Percentiles rank a stretch among this genome's conserved stretches.
Evolutionary conservation across 1,284 basidiomycete species (phyloP).

Genomic region (Pterula multifida): DNA sequence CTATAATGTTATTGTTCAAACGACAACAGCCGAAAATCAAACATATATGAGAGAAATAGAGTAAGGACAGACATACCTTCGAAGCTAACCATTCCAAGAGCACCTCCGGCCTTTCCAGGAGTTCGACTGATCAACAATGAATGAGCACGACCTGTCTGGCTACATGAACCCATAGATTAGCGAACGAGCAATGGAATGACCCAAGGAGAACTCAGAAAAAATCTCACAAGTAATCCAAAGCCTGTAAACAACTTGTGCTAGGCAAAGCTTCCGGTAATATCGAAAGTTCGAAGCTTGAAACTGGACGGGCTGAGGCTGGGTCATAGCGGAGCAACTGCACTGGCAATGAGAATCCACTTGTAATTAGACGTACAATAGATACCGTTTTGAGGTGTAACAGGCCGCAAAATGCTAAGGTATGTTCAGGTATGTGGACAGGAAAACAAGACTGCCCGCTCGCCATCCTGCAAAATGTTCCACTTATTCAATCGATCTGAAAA

Average conservation of each 20-base stretch:
- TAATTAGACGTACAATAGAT: constrained; percentile 3
- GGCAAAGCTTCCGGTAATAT: constrained; percentile 89
- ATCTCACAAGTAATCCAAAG: constrained; percentile 75
- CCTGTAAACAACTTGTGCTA: constrained; percentile 79
- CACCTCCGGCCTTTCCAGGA: constrained; percentile 73
- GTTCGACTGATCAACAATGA: constrained; percentile 78
- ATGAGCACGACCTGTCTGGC: constrained; percentile 94
- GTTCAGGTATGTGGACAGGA: constrained; percentile 75
- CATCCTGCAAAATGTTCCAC: constrained; percentile 25
- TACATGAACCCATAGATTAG: constrained; percentile 29
- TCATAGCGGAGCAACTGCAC: constrained; percentile 86
- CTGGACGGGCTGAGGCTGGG: constrained; percentile 67
- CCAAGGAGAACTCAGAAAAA: neutral
- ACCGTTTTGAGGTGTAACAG: constrained; percentile 83
- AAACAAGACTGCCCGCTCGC: constrained; percentile 89
- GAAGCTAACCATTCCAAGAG: constrained; percentile 71
- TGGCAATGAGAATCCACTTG: neutral
- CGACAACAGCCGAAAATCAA: neutral
- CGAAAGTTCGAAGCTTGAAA: constrained; percentile 62
- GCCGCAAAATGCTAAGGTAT: constrained; percentile 73
- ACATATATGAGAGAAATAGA: too few species aligned
- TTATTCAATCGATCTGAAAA: too few species aligned
- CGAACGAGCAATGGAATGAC: neutral
- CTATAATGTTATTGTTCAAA: too few species aligned
- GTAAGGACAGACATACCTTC: constrained; percentile 37